Conservation (phyloP, 2,329 filamentous ascomycete genomes). For the Claviceps purpurea region DNA sequence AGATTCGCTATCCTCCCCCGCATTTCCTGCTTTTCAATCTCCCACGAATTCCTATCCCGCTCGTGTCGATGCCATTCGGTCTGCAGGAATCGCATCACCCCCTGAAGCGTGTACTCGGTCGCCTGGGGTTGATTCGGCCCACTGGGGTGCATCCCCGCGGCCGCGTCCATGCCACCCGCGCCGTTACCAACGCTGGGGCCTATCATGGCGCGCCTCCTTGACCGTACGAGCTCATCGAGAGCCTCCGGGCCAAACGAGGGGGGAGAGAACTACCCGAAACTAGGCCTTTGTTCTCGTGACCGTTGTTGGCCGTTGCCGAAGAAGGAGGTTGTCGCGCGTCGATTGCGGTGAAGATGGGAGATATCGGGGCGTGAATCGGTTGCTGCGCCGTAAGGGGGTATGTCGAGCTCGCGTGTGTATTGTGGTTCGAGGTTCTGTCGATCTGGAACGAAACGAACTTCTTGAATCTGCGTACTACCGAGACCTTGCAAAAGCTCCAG, state of each 20-base stretch:
- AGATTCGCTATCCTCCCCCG: conserved; percentile 90
- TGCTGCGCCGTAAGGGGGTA: no score
- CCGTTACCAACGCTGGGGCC: conserved; percentile 31
- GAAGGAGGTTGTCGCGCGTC: no score
- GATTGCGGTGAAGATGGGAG: no score
- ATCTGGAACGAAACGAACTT: not conserved
- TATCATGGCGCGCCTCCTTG: conserved; percentile 25
- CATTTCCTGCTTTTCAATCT: conserved; percentile 98
- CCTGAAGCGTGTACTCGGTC: conserved; percentile 50
- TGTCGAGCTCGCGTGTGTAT: no score
- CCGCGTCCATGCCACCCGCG: conserved; percentile 32
- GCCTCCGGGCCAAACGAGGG: conserved; percentile 12
- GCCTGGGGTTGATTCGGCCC: conserved; percentile 39
- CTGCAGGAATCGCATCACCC: conserved; percentile 98
- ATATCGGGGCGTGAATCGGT: no score
- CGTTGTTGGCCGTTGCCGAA: not conserved
- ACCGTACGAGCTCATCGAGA: conserved; percentile 25
- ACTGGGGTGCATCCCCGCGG: conserved; percentile 33
- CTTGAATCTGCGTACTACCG: not conserved
- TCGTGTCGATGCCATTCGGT: conserved; percentile 99
- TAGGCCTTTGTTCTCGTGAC: not conserved
- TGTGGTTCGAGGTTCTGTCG: not conserved
- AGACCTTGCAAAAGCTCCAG: conserved; percentile 10
- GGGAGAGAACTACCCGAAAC: conserved; percentile 9
- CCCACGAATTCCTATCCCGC: conserved; percentile 94